These are phyloP conservation scores for Immersiella caudata DNA, from an alignment of 495 filamentous ascomycete species.

Conservation along the genomic window DNA sequence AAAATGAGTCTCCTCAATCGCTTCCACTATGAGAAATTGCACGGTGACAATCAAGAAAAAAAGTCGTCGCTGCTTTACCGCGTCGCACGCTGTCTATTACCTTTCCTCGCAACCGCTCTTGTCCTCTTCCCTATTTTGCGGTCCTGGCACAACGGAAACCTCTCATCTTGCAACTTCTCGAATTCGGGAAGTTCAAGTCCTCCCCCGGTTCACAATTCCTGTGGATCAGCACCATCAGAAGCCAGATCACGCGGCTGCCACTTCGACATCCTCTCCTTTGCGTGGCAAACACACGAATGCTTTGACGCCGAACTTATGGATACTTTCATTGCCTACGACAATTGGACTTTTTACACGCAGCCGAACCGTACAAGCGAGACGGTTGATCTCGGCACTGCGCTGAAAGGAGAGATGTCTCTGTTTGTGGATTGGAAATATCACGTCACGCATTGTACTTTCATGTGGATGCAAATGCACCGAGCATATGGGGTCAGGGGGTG, in stretches of 20 bases:
- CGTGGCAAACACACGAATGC: constrained; percentile 36
- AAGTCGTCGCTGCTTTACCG: background rate
- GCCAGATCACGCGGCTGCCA: constrained; percentile 31
- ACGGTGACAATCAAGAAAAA: background rate
- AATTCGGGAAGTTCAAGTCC: background rate
- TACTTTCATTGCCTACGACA: constrained; percentile 15
- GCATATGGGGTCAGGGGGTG: constrained; percentile 22
- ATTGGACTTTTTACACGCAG: constrained; percentile 24
- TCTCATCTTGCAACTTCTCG: background rate
- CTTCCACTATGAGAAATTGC: background rate
- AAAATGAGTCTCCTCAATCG: background rate
- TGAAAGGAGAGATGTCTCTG: constrained; percentile 20
- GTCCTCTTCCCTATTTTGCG: background rate
- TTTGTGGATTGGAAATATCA: constrained; percentile 44
- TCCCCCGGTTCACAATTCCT: constrained; percentile 4
- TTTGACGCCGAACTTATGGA: constrained; percentile 28
- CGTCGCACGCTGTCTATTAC: background rate
- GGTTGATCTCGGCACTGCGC: background rate
- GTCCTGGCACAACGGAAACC: background rate
- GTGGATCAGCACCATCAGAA: constrained; percentile 27
- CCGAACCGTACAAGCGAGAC: constrained; percentile 1
- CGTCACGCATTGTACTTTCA: constrained; percentile 38
- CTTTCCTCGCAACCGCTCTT: background rate
- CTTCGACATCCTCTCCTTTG: constrained; percentile 38
- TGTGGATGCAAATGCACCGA: constrained; percentile 42